These are phyloP conservation scores for Arthrobotrys entomopaga DNA, from an alignment of 2,329 filamentous ascomycete genomes.

Conservation along the genomic window DNA sequence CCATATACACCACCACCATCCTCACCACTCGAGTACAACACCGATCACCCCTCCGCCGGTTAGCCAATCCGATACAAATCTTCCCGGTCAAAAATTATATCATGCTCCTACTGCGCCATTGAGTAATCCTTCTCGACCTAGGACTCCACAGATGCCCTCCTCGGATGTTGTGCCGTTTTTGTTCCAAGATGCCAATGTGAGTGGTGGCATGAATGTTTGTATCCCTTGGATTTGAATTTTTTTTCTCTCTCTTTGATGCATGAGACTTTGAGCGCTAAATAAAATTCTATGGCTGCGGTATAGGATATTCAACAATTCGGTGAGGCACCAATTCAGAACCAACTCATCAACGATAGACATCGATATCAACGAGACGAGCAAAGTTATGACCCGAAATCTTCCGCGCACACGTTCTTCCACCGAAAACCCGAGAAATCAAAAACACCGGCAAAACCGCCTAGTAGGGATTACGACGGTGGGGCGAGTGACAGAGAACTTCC, in stretches of 20 bases:
- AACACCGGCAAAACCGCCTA: conserved; percentile 66
- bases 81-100: conserved; percentile 37
- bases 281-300: conserved; percentile 3
- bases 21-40: conserved; percentile 80
- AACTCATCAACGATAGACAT: conserved; percentile 74
- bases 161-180: conserved; percentile 98
- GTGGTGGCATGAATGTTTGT: conserved; percentile 61
- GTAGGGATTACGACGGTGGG: conserved; percentile 77
- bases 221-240: conserved; percentile 57
- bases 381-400: conserved; percentile 65
- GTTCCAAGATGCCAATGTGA: conserved; percentile 84
- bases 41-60: conserved; percentile 69
- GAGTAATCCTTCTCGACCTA: conserved; percentile 72
- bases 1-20: conserved; percentile 73
- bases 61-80: conserved; percentile 61
- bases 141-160: conserved; percentile 80
- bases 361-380: conserved; percentile 69
- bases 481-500: conserved; percentile 60
- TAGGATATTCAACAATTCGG: conserved; percentile 81
- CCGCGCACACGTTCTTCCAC: conserved; percentile 73
- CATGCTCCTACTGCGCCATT: conserved; percentile 73
- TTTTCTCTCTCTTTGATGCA: conserved; percentile 25
- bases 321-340: conserved; percentile 78
- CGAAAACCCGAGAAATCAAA: conserved; percentile 72
- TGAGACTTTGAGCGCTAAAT: conserved; percentile 11